Base-by-base conservation (phyloP, 192 early-diverging fungal species). In the Haplosporangium gracile region DNA sequence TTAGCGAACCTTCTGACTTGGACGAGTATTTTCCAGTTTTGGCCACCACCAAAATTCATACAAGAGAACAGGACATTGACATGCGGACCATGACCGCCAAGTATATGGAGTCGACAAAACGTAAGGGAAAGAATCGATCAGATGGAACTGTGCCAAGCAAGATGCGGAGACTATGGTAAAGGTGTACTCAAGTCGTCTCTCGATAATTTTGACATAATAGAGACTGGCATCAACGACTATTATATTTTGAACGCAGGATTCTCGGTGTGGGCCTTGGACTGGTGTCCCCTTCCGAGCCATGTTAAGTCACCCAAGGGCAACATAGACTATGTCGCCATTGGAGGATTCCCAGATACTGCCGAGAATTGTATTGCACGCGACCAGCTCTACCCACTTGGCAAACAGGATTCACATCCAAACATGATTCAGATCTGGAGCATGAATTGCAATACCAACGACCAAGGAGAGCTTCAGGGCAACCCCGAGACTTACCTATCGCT, bases 371-470 rank as follows among this genome's bases (percentile, higher is more conserved):
- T 75, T 22, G 24, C 38, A 6, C 84, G 77, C 9, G 84, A 86
- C 70, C 84, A 86, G 45, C 51, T 80, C 22, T 86, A 86, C 45
- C 78, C 78, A 18, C 57, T 86, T 13, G 84, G 84, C 26, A 86
- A 86, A 26, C 84, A 86, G 53, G 84, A 86, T 40, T 69, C 77
- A 4, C 84, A 86, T 26, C 77, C 84, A 2, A 86, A 86, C 39
- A 47, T 86, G 43, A 86, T 86, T 55, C 84, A 86, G 38, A 60
- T 86, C 42, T 86, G 84, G 84, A 74, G 49, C 29, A 51, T 86
- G 72, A 77, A 78, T n/a, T 86, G 84, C 53, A 51, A 74, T 0
- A 74, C 79, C 2, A 40, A 86, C 55, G 51, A 78, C 2, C 63
- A 80, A 63, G 84, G 84, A 5, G 32, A 39, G 32, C 53, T 86